phyloP scores from a whole-genome alignment of 2,329 filamentous ascomycete genomes.

The Epichloe uncinata region DNA sequence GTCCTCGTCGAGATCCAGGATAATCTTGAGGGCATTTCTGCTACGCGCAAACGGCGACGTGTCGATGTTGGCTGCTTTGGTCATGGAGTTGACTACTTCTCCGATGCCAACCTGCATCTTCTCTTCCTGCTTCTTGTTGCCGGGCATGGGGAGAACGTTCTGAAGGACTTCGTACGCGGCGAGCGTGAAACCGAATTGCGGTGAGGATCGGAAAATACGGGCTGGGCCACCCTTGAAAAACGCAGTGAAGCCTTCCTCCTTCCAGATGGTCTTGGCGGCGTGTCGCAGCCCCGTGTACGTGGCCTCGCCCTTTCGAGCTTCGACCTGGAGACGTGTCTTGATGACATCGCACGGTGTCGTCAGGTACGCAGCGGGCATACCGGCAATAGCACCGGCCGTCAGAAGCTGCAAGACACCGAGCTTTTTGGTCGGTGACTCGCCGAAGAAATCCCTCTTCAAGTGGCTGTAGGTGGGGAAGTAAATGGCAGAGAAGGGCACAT shows the following conservation, averaged over 20 bases:
- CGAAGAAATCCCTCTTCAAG: constrained; percentile 86
- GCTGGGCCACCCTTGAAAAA: constrained; percentile 99
- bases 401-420: constrained; percentile 83
- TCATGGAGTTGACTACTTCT: constrained; percentile 42
- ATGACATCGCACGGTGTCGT: constrained; percentile 98
- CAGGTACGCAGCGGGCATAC: constrained; percentile 85
- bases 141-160: constrained; percentile 59
- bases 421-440: constrained; percentile 76
- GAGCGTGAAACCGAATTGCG: constrained; percentile 95
- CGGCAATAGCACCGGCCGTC: constrained; percentile 85
- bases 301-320: constrained; percentile 88
- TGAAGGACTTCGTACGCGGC: constrained; percentile 91
- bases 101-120: constrained; percentile 44
- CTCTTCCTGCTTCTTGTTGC: constrained; percentile 41
- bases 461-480: constrained; percentile 98
- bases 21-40: constrained; percentile 87
- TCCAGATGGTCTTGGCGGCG: constrained; percentile 68
- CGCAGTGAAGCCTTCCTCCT: constrained; percentile 85
- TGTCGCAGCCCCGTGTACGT: constrained; percentile 79
- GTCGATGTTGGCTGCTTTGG: constrained; percentile 16
- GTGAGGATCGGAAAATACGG: constrained; percentile 86
- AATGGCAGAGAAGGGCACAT: constrained; percentile 95
- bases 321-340: constrained; percentile 96
- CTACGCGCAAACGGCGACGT: constrained; percentile 46
- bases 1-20: constrained; percentile 85